Evolutionary conservation across 768 basidiomycete genomes (phyloP), one percentile per base, ranked within the genome.

Genomic region (Termitomyces sp.): DNA sequence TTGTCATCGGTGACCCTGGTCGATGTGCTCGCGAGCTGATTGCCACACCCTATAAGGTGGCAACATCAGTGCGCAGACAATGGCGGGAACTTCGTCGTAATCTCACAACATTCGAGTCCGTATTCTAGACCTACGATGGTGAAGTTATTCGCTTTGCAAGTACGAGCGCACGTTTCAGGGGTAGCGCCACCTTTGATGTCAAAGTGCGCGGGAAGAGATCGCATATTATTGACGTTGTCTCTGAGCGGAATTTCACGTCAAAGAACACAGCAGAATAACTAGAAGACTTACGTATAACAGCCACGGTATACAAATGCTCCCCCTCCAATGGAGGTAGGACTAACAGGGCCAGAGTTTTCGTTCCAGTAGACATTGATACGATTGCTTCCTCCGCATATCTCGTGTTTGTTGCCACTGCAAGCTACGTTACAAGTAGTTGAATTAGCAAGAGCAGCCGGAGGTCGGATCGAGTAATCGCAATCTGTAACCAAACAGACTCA

Each of bases 121-220:
- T 54, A 59, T 34, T 59, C 58, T 11, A 59, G 45, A 12, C 58
- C 58, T 29, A 51, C 43, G 34, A 59, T 59, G 21, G 58, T 50
- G 21, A 54, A 49, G 29, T 54, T 54, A 8, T 55, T 55, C 21
- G 47, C 32, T 34, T 59, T 59, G 43, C 58, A 59, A 11, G 37
- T 44, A 16, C 19, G 43, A 5, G 58, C 58, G 12, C 58, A 59
- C 10, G n/a, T 50, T 54, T 59, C 58, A 23, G 53, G 58, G 31
- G 58, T 55, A 29, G 35, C 47, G 14, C 54, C 47, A 38, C 53
- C 48, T 37, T 23, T 17, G 35, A 59, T 54, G 9, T 54, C 54
- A 25, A 50, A 59, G 41, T 10, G 21, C 12, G 41, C 35, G 8
- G 40, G 47, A 16, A 59, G 58, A 44, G 58, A 38, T 31, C 58